phyloP scores from a whole-genome alignment of 2,329 filamentous ascomycete genomes.

The Colletotrichum shisoi region DNA sequence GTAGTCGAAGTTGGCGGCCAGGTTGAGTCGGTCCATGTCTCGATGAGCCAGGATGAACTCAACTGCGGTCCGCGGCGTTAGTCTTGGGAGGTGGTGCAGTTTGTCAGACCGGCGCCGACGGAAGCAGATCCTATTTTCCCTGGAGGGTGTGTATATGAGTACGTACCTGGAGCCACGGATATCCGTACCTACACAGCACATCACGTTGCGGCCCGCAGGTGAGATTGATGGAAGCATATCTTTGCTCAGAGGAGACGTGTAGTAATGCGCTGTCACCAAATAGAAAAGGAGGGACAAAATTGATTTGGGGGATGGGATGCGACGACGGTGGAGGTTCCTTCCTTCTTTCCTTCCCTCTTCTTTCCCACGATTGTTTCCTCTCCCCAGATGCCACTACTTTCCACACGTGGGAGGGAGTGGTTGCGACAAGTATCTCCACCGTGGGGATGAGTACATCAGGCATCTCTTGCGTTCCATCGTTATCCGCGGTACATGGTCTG shows the following conservation, averaged over 20 bases:
- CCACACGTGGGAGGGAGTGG: constrained; percentile 29
- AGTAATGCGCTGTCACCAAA: background rate
- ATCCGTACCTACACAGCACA: background rate
- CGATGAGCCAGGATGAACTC: background rate
- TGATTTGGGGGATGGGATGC: background rate
- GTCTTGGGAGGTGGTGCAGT: background rate
- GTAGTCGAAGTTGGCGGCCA: no score
- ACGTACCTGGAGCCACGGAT: background rate
- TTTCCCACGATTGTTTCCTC: constrained; percentile 17
- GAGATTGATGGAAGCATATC: no score
- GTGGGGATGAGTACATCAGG: background rate
- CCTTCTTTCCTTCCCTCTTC: no score
- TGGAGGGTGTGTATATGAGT: no score
- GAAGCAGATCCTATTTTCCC: background rate
- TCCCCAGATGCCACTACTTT: constrained; percentile 32
- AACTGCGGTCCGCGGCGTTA: background rate
- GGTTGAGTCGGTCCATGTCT: background rate
- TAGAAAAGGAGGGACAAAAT: background rate
- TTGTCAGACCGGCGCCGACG: background rate
- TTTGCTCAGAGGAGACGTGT: no score
- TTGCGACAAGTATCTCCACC: constrained; percentile 11
- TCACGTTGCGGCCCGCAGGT: no score
- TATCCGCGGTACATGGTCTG: constrained; percentile 16
- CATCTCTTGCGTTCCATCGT: constrained; percentile 2
- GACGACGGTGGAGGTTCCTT: background rate